Percentiles rank a stretch among this genome's conserved stretches.
Conservation (phyloP, 2,329 filamentous ascomycete genomes). For the Neofusicoccum parvum region DNA sequence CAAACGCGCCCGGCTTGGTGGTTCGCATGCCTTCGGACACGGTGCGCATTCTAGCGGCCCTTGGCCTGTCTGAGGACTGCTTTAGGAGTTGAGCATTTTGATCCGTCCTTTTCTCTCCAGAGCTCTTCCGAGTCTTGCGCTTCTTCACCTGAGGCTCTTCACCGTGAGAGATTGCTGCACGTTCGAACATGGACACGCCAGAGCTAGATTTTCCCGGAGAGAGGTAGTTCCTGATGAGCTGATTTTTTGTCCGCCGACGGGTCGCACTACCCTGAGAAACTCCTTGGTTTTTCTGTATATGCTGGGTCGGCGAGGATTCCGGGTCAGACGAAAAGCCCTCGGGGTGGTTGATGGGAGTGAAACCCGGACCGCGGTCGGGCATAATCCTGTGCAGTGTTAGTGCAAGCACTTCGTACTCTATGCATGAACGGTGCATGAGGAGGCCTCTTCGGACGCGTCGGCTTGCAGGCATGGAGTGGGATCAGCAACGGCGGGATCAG, state of each 20-base stretch:
- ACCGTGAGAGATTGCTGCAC: conserved; percentile 9
- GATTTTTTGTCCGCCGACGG: neutral
- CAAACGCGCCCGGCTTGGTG: neutral
- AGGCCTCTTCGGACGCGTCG: neutral
- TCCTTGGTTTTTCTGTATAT: neutral
- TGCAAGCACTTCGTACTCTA: neutral
- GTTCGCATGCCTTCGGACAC: conserved; percentile 4
- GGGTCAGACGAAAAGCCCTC: neutral
- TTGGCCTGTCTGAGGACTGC: neutral
- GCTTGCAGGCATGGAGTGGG: neutral
- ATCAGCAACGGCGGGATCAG: conserved; percentile 2
- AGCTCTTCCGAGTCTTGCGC: neutral
- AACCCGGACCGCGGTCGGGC: neutral
- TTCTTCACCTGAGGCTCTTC: conserved; percentile 1
- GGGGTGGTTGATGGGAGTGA: conserved; percentile 10
- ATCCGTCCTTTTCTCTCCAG: neutral
- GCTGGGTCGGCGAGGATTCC: neutral
- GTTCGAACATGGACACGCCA: conserved; percentile 14
- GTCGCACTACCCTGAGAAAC: neutral
- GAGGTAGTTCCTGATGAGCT: conserved; percentile 11
- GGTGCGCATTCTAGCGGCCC: neutral
- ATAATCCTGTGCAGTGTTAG: neutral
- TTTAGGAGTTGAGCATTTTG: neutral
- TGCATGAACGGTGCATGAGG: neutral
- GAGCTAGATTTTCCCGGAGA: neutral